A percentile compares a stretch with the other conserved stretches of the same genome.
Conservation (phyloP, 1,139 yeast species). For the Kurtzmaniella quercitrusa region DNA sequence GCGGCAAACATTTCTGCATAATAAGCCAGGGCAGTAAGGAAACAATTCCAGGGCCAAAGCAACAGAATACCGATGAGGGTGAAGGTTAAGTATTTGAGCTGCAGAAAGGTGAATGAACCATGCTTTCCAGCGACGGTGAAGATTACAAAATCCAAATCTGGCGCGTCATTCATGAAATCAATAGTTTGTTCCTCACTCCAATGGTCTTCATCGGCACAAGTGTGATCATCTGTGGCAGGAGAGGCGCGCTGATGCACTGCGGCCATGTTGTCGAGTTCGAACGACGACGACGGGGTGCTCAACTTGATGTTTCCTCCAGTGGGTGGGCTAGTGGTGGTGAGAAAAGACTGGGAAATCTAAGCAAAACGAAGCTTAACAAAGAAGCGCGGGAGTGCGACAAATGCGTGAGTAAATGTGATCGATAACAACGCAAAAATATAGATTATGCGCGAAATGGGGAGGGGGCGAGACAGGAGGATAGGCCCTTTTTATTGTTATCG, state of each 20-base stretch:
- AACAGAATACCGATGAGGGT: slow-evolving; percentile 69
- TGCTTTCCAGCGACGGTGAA: slow-evolving; percentile 12
- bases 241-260: background rate
- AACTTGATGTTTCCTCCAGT: background rate
- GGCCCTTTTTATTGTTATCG: too few species aligned
- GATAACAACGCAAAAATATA: too few species aligned
- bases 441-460: too few species aligned
- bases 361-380: too few species aligned
- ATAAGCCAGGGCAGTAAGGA: slow-evolving; percentile 81
- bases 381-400: too few species aligned
- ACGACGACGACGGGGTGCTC: background rate
- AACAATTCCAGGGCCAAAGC: slow-evolving; percentile 97
- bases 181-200: slow-evolving; percentile 6
- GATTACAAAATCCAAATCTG: slow-evolving; percentile 7
- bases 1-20: slow-evolving; percentile 62
- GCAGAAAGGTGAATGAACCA: slow-evolving; percentile 23
- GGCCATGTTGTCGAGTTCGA: slow-evolving; percentile 4
- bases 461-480: too few species aligned
- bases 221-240: background rate
- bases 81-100: slow-evolving; percentile 58
- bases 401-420: too few species aligned
- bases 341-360: too few species aligned
- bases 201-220: slow-evolving; percentile 8
- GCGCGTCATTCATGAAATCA: background rate
- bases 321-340: background rate